These are phyloP conservation scores for Fallopia convolvulus DNA, from an alignment of 148 eudicot species.

Conservation along the genomic window DNA sequence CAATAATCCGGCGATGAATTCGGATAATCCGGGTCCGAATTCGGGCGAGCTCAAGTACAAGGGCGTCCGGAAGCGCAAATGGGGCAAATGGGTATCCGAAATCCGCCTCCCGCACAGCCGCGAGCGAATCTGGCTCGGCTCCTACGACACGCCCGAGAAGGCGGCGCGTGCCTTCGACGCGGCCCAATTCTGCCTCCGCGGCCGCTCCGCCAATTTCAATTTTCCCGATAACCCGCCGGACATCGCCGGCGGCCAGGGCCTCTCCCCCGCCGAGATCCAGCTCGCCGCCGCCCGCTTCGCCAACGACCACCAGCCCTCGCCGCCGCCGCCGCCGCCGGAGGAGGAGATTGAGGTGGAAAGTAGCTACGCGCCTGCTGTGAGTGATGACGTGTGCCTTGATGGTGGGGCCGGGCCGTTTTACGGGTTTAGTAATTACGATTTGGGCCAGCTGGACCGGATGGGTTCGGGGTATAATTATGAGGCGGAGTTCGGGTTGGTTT, in stretches of 20 bases:
- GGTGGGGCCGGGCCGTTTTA: neutral
- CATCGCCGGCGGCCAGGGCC: conserved; percentile 31
- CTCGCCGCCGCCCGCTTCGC: conserved; percentile 53
- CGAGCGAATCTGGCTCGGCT: conserved; percentile 83
- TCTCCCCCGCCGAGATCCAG: conserved; percentile 52
- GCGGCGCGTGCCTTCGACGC: conserved; percentile 96
- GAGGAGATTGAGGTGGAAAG: neutral
- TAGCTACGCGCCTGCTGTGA: neutral
- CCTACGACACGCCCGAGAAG: conserved; percentile 49
- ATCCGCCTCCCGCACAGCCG: conserved; percentile 76
- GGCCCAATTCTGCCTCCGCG: conserved; percentile 79
- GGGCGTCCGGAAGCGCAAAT: conserved; percentile 79
- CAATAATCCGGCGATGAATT: neutral
- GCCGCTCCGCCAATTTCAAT: conserved; percentile 55
- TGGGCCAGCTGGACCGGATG: conserved; percentile 12
- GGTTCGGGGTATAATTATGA: conserved; percentile 29
- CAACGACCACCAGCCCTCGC: conserved; percentile 15
- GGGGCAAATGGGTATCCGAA: conserved; percentile 94
- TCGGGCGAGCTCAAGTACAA: conserved; percentile 30
- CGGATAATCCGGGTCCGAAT: neutral
- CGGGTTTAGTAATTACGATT: conserved; percentile 16
- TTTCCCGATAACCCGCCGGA: conserved; percentile 70
- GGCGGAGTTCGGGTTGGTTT: conserved; percentile 35
- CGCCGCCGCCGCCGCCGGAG: conserved; percentile 17
- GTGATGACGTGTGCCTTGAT: conserved; percentile 16